Evolutionary conservation across 805 yeast species (phyloP), one percentile per base, ranked within the genome.

Genomic region (Cyberlindnera bimundalis): DNA sequence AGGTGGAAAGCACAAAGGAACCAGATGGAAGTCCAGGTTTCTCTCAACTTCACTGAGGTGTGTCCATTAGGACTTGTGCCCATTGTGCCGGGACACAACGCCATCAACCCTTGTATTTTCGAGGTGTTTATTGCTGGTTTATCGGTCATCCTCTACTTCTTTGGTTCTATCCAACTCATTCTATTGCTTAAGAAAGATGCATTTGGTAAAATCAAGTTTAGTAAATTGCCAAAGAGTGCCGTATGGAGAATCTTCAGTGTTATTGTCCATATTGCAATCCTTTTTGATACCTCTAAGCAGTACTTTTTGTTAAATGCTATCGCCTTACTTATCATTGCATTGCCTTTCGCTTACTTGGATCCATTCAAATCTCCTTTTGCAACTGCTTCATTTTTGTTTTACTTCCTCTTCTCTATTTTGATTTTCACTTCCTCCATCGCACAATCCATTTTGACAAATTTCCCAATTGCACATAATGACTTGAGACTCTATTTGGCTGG

Each of bases 321-420:
- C 8, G 44, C 52, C 2, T 31, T 59, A 5, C 14, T 49, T 3
- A 35, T 52, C 2, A 40, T 68, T 3, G 61, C 71, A 2, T 33
- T 67, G 1, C 78, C 79, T 0, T 51, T 76, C 11, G 74, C 73
- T 30, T 40, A 61, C 8, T 42, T 72, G 14, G 82, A 78, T 46
- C 61, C 66, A 8, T 61, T 68, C 33, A 61, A 67, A 33, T 59
- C 64, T 1, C 51, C 66, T 1, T 55, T 84, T 15, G 75, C 96
- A 2, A 76, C 73, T 51, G 86, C 91, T 1, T 70, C 80, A 0
- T 63, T 87, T 33, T 71, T 91, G 25, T 72, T 84, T 50, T 91
- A 77, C 65, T 90, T 96, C 91, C 64, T 83, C 27, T 71, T 80
- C 43, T 68, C 73, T 32, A 51, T 72, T 1, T 37, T 79, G 3